Evolutionary conservation across 2,329 filamentous ascomycete genomes (phyloP).

Genomic region (Pseudocercospora eumusae): DNA sequence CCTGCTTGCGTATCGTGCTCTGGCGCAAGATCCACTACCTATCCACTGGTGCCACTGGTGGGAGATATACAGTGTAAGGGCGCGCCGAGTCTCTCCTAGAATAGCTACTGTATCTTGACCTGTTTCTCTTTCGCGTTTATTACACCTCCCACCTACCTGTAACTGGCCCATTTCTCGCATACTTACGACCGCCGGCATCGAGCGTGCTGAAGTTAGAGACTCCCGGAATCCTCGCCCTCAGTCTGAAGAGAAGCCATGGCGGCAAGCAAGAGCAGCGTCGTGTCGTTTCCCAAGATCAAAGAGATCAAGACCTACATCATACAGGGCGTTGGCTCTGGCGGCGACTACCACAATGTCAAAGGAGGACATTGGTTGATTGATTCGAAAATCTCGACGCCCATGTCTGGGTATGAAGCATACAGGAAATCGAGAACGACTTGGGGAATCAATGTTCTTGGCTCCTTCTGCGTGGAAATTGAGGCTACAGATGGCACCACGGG

Average conservation of each 20-base stretch:
- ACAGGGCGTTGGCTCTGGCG: conserved; percentile 63
- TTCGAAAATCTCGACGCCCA: conserved; percentile 87
- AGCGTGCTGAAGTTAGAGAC: not conserved
- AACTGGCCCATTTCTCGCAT: not conserved
- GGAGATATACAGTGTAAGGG: conserved; percentile 15
- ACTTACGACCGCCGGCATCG: not conserved
- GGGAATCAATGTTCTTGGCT: conserved; percentile 94
- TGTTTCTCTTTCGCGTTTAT: not conserved
- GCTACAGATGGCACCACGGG: conserved; percentile 88
- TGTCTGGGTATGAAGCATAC: conserved; percentile 86
- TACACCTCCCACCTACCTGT: not conserved
- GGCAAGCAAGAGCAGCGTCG: conserved; percentile 43
- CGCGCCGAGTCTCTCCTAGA: conserved; percentile 6
- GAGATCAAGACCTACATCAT: conserved; percentile 72
- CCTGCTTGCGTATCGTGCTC: conserved; percentile 6
- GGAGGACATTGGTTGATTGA: conserved; percentile 78
- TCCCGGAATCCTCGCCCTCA: not conserved
- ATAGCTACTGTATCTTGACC: conserved; percentile 4
- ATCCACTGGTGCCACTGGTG: conserved; percentile 3
- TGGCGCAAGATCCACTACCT: conserved; percentile 10
- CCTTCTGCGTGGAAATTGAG: conserved; percentile 88
- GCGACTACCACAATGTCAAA: conserved; percentile 91
- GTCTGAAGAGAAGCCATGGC: conserved; percentile 29
- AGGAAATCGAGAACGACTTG: conserved; percentile 84
- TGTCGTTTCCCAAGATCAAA: conserved; percentile 72